Evolutionary conservation across 2,329 filamentous ascomycete genomes (phyloP).

Genomic region (Exophiala bonariae): DNA sequence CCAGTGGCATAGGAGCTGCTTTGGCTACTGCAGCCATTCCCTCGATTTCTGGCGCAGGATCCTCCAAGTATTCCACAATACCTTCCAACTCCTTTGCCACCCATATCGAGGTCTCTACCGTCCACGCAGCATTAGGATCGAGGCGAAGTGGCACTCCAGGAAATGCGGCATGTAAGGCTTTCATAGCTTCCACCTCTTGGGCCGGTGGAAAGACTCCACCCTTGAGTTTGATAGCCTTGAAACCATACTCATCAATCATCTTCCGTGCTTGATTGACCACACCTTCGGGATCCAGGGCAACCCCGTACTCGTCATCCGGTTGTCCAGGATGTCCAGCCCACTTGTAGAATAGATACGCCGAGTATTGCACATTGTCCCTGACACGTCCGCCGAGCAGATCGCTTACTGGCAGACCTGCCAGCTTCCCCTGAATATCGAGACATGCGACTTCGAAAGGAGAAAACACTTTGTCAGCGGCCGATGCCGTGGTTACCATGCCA

Average conservation of each 20-base stretch:
- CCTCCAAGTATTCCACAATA: constrained; percentile 41
- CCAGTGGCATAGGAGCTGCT: constrained; percentile 43
- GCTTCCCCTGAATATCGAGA: constrained; percentile 44
- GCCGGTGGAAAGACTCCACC: constrained; percentile 44
- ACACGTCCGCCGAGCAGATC: constrained; percentile 43
- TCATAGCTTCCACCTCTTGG: constrained; percentile 42
- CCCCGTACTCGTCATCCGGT: constrained; percentile 42
- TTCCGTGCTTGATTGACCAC: constrained; percentile 19
- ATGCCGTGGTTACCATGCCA: constrained; percentile 45
- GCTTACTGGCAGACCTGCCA: constrained; percentile 41
- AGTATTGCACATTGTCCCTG: constrained; percentile 43
- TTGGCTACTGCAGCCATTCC: constrained; percentile 46
- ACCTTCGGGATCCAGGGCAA: constrained; percentile 36
- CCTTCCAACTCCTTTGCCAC: constrained; percentile 17
- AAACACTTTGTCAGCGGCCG: constrained; percentile 43
- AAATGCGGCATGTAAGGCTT: constrained; percentile 39
- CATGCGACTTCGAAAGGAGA: constrained; percentile 46
- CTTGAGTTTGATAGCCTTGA: constrained; percentile 47
- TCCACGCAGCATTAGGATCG: constrained; percentile 17
- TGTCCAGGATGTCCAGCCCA: constrained; percentile 44
- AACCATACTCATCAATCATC: constrained; percentile 43
- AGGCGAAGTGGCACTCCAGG: constrained; percentile 36
- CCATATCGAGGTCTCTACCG: constrained; percentile 18
- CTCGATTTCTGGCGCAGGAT: constrained; percentile 42
- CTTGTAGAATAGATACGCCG: constrained; percentile 47